phyloP scores from a whole-genome alignment of 2,329 filamentous ascomycete genomes.

The Diaporthe vaccinii region DNA sequence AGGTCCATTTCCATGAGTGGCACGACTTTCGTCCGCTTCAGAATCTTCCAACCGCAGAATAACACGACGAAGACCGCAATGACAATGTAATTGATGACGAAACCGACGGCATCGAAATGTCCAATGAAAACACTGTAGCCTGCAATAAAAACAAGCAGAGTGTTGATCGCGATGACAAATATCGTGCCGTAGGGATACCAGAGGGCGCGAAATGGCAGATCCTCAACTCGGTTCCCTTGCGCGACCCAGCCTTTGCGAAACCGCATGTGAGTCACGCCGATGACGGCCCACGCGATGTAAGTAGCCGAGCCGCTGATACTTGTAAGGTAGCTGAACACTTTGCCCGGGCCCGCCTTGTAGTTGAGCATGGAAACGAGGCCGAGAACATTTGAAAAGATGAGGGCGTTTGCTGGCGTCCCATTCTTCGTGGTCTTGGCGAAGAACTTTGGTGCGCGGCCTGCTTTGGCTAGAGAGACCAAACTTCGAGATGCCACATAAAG shows the following conservation, averaged over 20 bases:
- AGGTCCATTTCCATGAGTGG: conserved; percentile 29
- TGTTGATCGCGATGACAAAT: conserved; percentile 60
- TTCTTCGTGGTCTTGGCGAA: conserved; percentile 48
- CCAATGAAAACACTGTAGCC: conserved; percentile 66
- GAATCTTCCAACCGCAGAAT: conserved; percentile 61
- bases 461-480: conserved; percentile 46
- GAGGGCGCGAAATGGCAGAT: conserved; percentile 62
- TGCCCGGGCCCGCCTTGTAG: conserved; percentile 47
- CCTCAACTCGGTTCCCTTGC: conserved; percentile 52
- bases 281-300: conserved; percentile 54
- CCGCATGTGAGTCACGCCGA: conserved; percentile 56
- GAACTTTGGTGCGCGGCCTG: conserved; percentile 47
- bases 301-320: conserved; percentile 47
- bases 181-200: conserved; percentile 67
- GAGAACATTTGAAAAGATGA: conserved; percentile 49
- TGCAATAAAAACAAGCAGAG: conserved; percentile 64
- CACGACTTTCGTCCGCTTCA: conserved; percentile 43
- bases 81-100: conserved; percentile 69
- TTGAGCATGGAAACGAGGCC: conserved; percentile 51
- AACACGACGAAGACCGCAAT: conserved; percentile 63
- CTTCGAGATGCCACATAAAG: conserved; percentile 50
- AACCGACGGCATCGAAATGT: conserved; percentile 62
- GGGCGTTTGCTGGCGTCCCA: conserved; percentile 47
- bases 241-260: conserved; percentile 54
- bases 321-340: conserved; percentile 45